phyloP scores from a whole-genome alignment of 495 filamentous ascomycete genomes.

The Penicillium psychrofluorescens region DNA sequence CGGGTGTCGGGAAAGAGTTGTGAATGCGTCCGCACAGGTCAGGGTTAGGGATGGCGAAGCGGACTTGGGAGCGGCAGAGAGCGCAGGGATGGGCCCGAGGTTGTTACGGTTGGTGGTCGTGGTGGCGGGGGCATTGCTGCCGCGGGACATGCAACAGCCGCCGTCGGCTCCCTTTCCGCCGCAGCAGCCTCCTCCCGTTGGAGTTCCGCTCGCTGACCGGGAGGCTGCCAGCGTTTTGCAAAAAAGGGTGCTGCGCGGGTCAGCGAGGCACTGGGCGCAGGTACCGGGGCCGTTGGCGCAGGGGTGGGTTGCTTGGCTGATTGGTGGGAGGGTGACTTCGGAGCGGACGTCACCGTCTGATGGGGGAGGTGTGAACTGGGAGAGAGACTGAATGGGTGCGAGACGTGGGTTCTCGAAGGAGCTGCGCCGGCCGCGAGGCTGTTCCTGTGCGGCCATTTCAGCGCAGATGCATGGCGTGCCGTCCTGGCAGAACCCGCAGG shows the following conservation, averaged over 20 bases:
- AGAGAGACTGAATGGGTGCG: constrained; percentile 42
- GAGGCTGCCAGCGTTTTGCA: constrained; percentile 75
- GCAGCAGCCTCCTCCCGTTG: constrained; percentile 43
- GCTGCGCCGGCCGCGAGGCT: constrained; percentile 23
- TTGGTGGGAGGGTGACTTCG: constrained; percentile 34
- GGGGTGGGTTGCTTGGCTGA: constrained; percentile 40
- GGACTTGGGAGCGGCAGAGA: constrained; percentile 19
- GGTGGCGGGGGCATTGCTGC: constrained; percentile 16
- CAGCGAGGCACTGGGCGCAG: constrained; percentile 69
- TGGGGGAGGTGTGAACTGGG: constrained; percentile 61
- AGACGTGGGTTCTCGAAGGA: constrained; percentile 39
- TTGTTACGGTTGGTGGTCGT: constrained; percentile 16
- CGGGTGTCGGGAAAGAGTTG: constrained; percentile 71
- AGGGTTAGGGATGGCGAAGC: constrained; percentile 32
- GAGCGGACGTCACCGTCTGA: constrained; percentile 55
- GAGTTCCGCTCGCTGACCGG: constrained; percentile 38
- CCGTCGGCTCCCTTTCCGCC: constrained; percentile 41
- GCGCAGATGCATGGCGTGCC: constrained; percentile 81
- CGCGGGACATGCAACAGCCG: constrained; percentile 43
- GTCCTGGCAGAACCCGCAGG: constrained; percentile 84
- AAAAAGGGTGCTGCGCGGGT: constrained; percentile 76
- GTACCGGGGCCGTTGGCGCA: constrained; percentile 71
- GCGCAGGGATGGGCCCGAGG: constrained; percentile 15
- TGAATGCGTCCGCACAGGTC: constrained; percentile 74
- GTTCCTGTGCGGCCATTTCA: constrained; percentile 52